These are phyloP conservation scores for Anthracocystis setariae DNA, from an alignment of 1,284 basidiomycete species.

Conservation along the genomic window DNA sequence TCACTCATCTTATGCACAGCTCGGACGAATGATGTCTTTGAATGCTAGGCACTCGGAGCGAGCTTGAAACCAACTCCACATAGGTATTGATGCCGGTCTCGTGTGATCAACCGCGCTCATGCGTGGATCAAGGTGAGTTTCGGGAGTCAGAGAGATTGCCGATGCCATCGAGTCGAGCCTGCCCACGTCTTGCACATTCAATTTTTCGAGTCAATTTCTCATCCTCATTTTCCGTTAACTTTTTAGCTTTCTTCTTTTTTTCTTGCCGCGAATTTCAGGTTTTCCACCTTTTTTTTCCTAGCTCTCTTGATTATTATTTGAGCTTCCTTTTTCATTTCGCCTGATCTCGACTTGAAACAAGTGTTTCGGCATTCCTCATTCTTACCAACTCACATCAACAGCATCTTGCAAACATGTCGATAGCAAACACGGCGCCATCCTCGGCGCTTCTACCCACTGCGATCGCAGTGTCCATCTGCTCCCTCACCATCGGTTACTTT, in stretches of 20 bases:
- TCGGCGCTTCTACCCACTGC: constrained; percentile 31
- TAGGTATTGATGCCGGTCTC: no score
- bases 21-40: neutral
- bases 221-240: neutral
- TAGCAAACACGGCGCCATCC: constrained; percentile 9
- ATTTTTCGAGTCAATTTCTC: neutral
- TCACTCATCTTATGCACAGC: neutral
- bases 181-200: neutral
- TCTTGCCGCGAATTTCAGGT: no score
- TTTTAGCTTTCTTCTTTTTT: neutral
- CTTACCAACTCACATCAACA: neutral
- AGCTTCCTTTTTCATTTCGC: no score
- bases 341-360: no score
- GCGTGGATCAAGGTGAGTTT: neutral
- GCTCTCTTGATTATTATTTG: neutral
- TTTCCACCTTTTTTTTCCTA: constrained; percentile 2
- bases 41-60: neutral
- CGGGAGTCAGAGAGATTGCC: constrained; percentile 9
- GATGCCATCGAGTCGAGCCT: neutral
- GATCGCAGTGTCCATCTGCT: constrained; percentile 51
- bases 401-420: constrained; percentile 17
- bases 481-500: constrained; percentile 58
- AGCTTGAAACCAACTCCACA: no score
- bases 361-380: no score
- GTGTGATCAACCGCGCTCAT: neutral